A percentile compares a stretch with the other conserved stretches of the same genome.
Evolutionary conservation across 441 rosid species (phyloP).

Genomic region (Arabidopsis hybrid): DNA sequence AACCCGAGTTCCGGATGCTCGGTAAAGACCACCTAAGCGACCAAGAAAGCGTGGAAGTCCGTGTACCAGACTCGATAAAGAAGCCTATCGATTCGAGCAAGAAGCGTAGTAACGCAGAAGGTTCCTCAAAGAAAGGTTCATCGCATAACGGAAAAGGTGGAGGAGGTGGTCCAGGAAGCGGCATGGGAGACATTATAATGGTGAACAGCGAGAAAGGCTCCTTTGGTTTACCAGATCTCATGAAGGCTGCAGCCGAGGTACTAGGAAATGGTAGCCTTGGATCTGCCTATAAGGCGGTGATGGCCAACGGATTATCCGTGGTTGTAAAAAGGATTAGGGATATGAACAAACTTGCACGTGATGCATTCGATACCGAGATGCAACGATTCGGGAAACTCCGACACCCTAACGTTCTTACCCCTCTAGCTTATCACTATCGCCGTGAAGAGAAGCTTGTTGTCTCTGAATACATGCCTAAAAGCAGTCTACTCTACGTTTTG

Average conservation of each 20-base stretch:
- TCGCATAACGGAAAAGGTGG: constrained; percentile 41
- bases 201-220: constrained; percentile 72
- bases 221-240: constrained; percentile 82
- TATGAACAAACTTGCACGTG: constrained; percentile 68
- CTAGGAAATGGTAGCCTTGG: constrained; percentile 89
- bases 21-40: constrained; percentile 53
- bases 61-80: constrained; percentile 43
- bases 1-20: constrained; percentile 54
- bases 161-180: constrained; percentile 37
- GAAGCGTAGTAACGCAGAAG: constrained; percentile 33
- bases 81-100: constrained; percentile 32
- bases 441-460: constrained; percentile 85
- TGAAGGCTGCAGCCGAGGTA: constrained; percentile 95
- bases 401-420: constrained; percentile 71
- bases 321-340: constrained; percentile 90
- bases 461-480: constrained; percentile 76
- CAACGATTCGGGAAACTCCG: constrained; percentile 61
- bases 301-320: constrained; percentile 71
- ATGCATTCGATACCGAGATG: constrained; percentile 70
- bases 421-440: constrained; percentile 81
- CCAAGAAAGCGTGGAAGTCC: constrained; percentile 47
- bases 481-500: constrained; percentile 75
- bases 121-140: constrained; percentile 39
- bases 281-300: constrained; percentile 81
- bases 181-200: constrained; percentile 65